These are phyloP conservation scores for Zhuliangozyma parablackwelliae DNA, from an alignment of 1,139 yeast genomes.

Conservation along the genomic window DNA sequence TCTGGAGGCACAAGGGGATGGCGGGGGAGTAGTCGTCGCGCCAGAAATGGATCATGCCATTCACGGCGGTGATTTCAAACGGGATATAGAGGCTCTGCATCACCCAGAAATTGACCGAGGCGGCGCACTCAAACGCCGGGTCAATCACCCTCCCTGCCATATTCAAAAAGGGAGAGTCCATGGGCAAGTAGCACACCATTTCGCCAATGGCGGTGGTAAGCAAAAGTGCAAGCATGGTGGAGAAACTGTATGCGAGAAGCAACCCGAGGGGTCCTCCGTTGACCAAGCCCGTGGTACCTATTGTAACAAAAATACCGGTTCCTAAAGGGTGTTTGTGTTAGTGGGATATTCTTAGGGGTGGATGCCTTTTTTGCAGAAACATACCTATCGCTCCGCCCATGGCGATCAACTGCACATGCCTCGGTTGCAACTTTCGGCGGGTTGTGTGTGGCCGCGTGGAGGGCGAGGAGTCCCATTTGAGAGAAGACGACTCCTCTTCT, in stretches of 20 bases:
- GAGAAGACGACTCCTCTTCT: no score
- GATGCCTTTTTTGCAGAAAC: no score
- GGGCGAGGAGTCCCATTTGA: no score
- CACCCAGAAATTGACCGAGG: slow-evolving; percentile 78
- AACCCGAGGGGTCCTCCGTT: slow-evolving; percentile 48
- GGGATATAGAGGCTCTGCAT: slow-evolving; percentile 75
- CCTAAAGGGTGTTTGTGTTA: no score
- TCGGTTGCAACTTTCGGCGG: slow-evolving; percentile 36
- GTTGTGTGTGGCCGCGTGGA: slow-evolving; percentile 5
- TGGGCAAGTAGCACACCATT: slow-evolving; percentile 76
- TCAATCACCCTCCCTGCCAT: slow-evolving; percentile 55
- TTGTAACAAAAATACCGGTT: slow-evolving; percentile 45
- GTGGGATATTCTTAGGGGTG: slow-evolving; percentile 25
- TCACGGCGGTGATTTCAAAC: slow-evolving; percentile 76
- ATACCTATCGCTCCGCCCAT: slow-evolving; percentile 65
- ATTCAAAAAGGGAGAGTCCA: slow-evolving; percentile 57
- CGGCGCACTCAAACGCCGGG: slow-evolving; percentile 72
- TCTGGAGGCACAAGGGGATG: slow-evolving; percentile 59
- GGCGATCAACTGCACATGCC: slow-evolving; percentile 61
- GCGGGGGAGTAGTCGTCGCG: slow-evolving; percentile 68
- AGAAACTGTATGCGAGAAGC: slow-evolving; percentile 35
- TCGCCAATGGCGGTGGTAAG: slow-evolving; percentile 76
- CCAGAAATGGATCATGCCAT: slow-evolving; percentile 77
- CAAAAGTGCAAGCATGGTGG: slow-evolving; percentile 49
- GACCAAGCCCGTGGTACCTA: slow-evolving; percentile 35